Percentiles rank a stretch among this genome's conserved stretches.
Conservation (phyloP, 257 asterid genomes). For the Sherardia arvensis region DNA sequence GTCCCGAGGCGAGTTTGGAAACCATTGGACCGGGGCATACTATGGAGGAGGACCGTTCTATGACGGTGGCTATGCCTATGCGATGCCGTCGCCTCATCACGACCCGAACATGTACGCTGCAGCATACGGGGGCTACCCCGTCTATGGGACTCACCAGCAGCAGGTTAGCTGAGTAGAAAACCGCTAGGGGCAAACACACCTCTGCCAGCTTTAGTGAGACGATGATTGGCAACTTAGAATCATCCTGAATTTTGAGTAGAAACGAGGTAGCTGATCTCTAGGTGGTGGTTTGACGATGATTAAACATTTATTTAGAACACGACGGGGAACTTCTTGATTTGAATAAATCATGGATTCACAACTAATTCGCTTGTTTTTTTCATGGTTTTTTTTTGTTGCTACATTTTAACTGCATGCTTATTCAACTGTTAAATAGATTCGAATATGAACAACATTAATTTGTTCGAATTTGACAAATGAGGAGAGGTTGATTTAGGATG, state of each 20-base stretch:
- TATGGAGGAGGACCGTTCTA: conserved; percentile 76
- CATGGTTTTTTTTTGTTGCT: too few relatives aligned
- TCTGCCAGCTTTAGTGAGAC: conserved; percentile 11
- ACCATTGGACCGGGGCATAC: conserved; percentile 76
- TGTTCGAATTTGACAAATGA: too few relatives aligned
- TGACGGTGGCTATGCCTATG: conserved; percentile 78
- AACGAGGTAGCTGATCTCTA: conserved; percentile 33
- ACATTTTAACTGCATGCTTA: too few relatives aligned
- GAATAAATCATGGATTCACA: conserved; percentile 43
- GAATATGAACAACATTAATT: too few relatives aligned
- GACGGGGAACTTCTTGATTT: conserved; percentile 35
- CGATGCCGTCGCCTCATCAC: conserved; percentile 59
- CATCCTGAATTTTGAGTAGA: conserved; percentile 55
- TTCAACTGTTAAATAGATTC: background rate
- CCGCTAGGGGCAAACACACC: background rate
- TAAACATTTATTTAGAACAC: conserved; percentile 44
- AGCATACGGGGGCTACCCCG: conserved; percentile 69
- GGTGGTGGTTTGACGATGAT: conserved; percentile 22
- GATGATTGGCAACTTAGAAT: conserved; percentile 26
- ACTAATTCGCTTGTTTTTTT: background rate
- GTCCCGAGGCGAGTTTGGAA: conserved; percentile 58
- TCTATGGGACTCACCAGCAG: conserved; percentile 80
- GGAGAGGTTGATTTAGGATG: too few relatives aligned
- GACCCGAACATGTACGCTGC: conserved; percentile 75
- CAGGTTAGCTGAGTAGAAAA: conserved; percentile 65